Evolutionary conservation across 768 basidiomycete species (phyloP), one percentile per base, ranked within the genome.

Genomic region (Suillus americanus): DNA sequence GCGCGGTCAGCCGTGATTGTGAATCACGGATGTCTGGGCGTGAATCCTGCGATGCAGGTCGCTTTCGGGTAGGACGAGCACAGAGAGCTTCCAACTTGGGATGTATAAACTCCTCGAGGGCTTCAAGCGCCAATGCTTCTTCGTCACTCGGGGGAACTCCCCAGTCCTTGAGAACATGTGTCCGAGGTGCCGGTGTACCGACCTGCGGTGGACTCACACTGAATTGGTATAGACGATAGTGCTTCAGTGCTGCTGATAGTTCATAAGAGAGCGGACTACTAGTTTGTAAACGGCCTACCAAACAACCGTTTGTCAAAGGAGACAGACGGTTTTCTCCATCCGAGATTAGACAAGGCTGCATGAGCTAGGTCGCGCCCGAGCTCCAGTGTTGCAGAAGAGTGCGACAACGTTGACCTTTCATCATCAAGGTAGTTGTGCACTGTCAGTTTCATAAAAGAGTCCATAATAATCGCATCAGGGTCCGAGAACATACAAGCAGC

Each of bases 51-150:
- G 16, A 10, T 28, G 37, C 23, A 40, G 23, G 23, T 14, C 56
- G 56, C 16, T 57, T 57, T 25, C 5, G 37, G 9, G 37, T 9
- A 57, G 38, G 16, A 10, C 37, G 23, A 57, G 16, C 16, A 6
- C 9, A 9, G 16, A 23, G 16, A 25, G 9, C 16, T 57, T 40
- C 37, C 14, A 23, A 37, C 23, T 38, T 25, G 25, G 5, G 2
- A 25, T 57, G 56, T 40, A 25, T 57, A 61, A 85, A 86, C 18
- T 83, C 82, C 53, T 81, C 79, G 63, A 86, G 73, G 23, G 79
- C 78, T 25, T 70, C 65, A 18, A 83, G 56, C 37, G 65, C 66
- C 59, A 78, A 79, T 37, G 78, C 37, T 53, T 84, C 83, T 16
- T 75, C 65, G n/a, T 74, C 75, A 30, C 73, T 71, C 14, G 65